Conservation (phyloP, 306 rosid species). For the Benincasa hispida region DNA sequence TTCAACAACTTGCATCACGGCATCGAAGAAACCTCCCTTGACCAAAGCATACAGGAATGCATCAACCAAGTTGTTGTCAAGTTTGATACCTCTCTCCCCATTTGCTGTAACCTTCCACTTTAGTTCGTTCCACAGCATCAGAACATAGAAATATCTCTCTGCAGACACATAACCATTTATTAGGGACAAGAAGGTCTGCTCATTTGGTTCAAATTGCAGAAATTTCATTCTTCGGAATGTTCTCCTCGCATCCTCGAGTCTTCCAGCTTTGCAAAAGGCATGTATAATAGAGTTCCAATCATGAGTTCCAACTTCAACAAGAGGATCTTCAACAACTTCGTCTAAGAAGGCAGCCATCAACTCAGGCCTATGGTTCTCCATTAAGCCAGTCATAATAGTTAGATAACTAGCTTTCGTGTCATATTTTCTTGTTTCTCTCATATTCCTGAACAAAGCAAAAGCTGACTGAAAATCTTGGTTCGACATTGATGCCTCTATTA, state of each 20-base stretch:
- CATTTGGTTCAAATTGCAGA: conserved; percentile 77
- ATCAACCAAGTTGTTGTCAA: conserved; percentile 65
- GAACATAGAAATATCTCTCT: conserved; percentile 66
- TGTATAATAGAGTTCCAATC: conserved; percentile 96
- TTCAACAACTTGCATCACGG: conserved; percentile 93
- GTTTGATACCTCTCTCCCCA: conserved; percentile 52
- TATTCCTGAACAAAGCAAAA: conserved; percentile 66
- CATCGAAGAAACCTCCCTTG: conserved; percentile 95
- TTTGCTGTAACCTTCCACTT: conserved; percentile 44
- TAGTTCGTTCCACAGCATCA: conserved; percentile 92
- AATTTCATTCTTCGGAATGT: conserved; percentile 85
- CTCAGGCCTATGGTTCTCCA: conserved; percentile 90
- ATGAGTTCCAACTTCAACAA: conserved; percentile 74
- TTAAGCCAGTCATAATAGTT: conserved; percentile 88
- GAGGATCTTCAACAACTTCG: conserved; percentile 86
- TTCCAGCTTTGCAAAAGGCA: conserved; percentile 86
- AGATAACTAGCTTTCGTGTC: conserved; percentile 81
- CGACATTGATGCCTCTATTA: conserved; percentile 75
- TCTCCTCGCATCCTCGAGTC: conserved; percentile 88
- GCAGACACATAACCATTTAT: conserved; percentile 68
- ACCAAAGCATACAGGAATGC: conserved; percentile 83
- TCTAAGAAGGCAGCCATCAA: conserved; percentile 95
- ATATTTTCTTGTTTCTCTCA: conserved; percentile 68
- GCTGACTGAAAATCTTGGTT: conserved; percentile 90
- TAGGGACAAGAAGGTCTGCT: conserved; percentile 75